Base-by-base conservation (phyloP, 129 eudicot genomes). In the Escallonia herrerae region DNA sequence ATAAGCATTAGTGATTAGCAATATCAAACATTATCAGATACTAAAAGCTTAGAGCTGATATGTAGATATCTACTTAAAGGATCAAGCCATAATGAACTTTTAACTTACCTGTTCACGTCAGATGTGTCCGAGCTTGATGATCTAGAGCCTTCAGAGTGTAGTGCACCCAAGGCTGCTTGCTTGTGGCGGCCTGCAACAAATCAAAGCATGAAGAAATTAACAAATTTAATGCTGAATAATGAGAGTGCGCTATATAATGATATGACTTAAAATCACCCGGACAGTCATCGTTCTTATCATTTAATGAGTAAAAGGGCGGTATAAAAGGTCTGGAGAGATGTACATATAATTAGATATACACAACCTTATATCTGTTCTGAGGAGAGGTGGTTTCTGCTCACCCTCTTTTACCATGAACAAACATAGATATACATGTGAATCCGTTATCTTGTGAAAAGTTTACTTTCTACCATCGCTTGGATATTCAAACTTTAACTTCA, bases 81-180 rank as follows among this genome's bases (percentile, higher is more conserved):
- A 11, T 38, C 22, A 46, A 14, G 4, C 9, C 0, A 40, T 38
- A 13, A 53, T 49, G 60, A 52, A 65, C 37, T n/a, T 11, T 7
- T 12, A 12, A 5, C 38, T 38, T 65, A 65, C 70, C 70, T 57
- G 8, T 45, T 63, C 40, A 3, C 8, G 4, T 65, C 59, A 65
- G 13, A 52, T 53, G 60, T 38, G 6, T 40, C 13, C 41, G 70
- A 5, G 38, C 53, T 51, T 50, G 54, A 40, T n/a, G 70, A 65
- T 66, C 62, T 60, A 5, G 54, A 60, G 43, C 43, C 62, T 40
- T 40, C 52, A 3, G 7, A 6, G 61, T 22, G 33, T 22, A 46
- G 6, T 5, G 50, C 9, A 46, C 50, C 50, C 50, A 46, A 46
- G 9, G 50, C 9, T 46, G 50, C 9, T 46, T 46, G 7, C 9